phyloP scores from a whole-genome alignment of 805 yeast species.

The Hermanozyma aechmeae region DNA sequence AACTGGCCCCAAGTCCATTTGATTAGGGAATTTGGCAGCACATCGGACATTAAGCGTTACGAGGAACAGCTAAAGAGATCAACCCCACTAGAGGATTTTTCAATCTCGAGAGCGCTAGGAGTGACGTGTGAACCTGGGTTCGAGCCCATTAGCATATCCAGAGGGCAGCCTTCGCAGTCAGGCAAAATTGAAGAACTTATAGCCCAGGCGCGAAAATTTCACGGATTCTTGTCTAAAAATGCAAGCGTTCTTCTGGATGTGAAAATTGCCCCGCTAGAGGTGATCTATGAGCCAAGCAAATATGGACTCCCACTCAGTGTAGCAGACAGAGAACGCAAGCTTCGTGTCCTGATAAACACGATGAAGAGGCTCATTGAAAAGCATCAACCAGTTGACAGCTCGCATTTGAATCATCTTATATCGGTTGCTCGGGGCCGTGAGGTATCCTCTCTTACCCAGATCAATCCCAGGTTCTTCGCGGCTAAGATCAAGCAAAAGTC shows the following conservation, averaged over 20 bases:
- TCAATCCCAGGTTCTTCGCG: slow-evolving; percentile 17
- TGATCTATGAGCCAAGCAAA: slow-evolving; percentile 18
- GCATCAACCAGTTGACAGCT: slow-evolving; percentile 14
- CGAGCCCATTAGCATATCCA: too few species aligned
- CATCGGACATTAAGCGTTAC: neutral
- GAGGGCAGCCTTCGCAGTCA: slow-evolving; percentile 10
- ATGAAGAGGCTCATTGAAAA: slow-evolving; percentile 12
- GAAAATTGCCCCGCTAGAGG: slow-evolving; percentile 23
- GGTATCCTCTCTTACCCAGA: neutral
- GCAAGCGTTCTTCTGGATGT: slow-evolving; percentile 12
- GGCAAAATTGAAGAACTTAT: slow-evolving; percentile 6
- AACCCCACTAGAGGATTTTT: too few species aligned
- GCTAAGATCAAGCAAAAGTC: too few species aligned
- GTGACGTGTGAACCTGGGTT: too few species aligned
- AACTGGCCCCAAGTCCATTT: slow-evolving; percentile 29
- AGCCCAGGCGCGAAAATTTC: slow-evolving; percentile 9
- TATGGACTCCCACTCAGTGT: slow-evolving; percentile 23
- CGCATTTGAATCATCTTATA: slow-evolving; percentile 10
- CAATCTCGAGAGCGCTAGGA: too few species aligned
- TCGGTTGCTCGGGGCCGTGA: slow-evolving; percentile 7
- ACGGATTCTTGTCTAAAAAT: slow-evolving; percentile 13
- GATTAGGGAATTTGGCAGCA: slow-evolving; percentile 15
- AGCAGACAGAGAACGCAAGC: slow-evolving; percentile 15
- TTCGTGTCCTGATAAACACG: slow-evolving; percentile 14
- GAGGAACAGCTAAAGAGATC: neutral